Base-by-base conservation (phyloP, 306 rosid species). In the Corylus avellana region DNA sequence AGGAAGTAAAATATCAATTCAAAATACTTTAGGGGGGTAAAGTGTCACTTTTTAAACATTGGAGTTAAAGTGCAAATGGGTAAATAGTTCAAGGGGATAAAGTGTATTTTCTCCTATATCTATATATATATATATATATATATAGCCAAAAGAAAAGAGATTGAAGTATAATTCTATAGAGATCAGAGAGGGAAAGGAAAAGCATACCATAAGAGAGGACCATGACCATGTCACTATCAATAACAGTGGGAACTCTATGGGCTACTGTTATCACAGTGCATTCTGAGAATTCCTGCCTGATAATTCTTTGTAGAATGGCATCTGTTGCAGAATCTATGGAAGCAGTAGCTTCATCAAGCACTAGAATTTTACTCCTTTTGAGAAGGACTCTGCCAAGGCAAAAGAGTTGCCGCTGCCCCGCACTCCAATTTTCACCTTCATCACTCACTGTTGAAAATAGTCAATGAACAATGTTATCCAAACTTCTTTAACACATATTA, bases 341-440 rank as follows among this genome's bases (percentile, higher is more conserved):
- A 7, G 93, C 93, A 2, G 92, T 91, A 17, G 92, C 96, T 81
- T 91, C 96, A 37, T 91, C 96, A 3, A 89, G 79, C 22, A 89
- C 89, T 17, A 91, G 84, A 79, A 91, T 89, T 85, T 67, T 84
- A 48, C 83, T 91, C 62, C 92, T 84, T 61, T 78, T 86, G 2
- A 89, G 85, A 12, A 91, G 86, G 4, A 91, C 88, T 81, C 93
- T 79, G 12, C 93, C 88, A 0, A 91, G 93, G 81, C 89, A 89
- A 59, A 89, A 86, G 22, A 91, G 82, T 70, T 91, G 90, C 6
- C 91, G 73, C 50, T 91, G 95, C n/a, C 92, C 95, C 0, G 78
- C 84, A 14, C 95, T 91, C 91, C 92, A 91, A 51, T 91, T 91
- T 58, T 81, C 90, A 1, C 95, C 95, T 82, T 88, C 95, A 72